A percentile compares a stretch with the other conserved stretches of the same genome.
Evolutionary conservation across 306 rosid genomes (phyloP).

Genomic region (Myrica gale): DNA sequence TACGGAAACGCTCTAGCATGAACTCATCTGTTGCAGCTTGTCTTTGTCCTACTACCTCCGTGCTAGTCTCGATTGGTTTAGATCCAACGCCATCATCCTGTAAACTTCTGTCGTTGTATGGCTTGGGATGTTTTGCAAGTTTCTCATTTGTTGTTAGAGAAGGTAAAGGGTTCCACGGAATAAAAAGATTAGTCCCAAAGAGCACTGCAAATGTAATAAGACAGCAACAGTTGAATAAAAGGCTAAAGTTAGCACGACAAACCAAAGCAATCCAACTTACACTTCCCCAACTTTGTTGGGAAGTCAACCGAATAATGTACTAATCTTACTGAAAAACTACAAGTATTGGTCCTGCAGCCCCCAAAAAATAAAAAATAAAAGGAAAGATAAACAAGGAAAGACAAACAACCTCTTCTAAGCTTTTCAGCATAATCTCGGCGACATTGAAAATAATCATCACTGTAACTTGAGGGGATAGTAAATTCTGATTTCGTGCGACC

Average conservation of each 20-base stretch:
- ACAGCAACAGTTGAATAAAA: conserved; percentile 9
- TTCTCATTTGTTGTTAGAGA: conserved; percentile 24
- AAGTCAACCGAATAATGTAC: not conserved
- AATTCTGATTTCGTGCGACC: conserved; percentile 78
- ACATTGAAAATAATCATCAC: conserved; percentile 97
- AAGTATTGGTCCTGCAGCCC: not conserved
- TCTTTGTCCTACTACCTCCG: conserved; percentile 68
- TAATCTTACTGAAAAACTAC: not conserved
- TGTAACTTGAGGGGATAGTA: conserved; percentile 88
- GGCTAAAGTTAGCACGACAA: conserved; percentile 12
- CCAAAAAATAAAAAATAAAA: not conserved
- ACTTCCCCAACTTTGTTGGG: not conserved
- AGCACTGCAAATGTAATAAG: not conserved
- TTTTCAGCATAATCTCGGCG: conserved; percentile 98
- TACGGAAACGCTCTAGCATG: conserved; percentile 92
- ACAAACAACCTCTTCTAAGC: conserved; percentile 76
- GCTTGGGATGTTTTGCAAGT: conserved; percentile 89
- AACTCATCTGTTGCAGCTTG: conserved; percentile 95
- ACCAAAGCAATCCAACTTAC: not conserved
- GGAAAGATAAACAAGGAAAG: conserved; percentile 13
- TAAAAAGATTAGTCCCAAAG: not conserved
- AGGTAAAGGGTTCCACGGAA: conserved; percentile 4
- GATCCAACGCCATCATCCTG: conserved; percentile 64
- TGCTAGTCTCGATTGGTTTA: conserved; percentile 51
- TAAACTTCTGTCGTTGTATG: conserved; percentile 68